Base-by-base conservation (phyloP, 148 eudicot genomes). In the Limonium bicolor region DNA sequence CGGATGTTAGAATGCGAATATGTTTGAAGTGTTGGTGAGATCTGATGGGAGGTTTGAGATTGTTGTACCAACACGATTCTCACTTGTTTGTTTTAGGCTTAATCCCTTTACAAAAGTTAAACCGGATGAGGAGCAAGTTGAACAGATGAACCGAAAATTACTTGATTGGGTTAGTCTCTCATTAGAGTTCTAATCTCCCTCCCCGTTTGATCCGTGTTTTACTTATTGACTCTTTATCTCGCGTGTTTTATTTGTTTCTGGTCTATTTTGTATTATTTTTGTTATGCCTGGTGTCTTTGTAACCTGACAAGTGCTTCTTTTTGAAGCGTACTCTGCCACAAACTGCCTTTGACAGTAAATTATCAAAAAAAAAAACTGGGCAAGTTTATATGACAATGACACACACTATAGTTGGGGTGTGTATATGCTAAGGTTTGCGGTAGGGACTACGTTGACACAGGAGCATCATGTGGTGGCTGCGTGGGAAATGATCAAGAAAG, bases 371-470 rank as follows among this genome's bases (percentile, higher is more conserved):
- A n/a, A n/a, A n/a, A 21, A 51, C 73, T 2, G 81, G 81, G 5
- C 37, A 48, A 20, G 45, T 63, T 6, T 74, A 66, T 50, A n/a
- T n/a, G n/a, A n/a, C n/a, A n/a, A 53, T 74, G 56, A 70, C 67
- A 11, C 81, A 70, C 46, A 62, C 70, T 0, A 48, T 59, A 14
- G 72, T 31, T 6, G 70, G 68, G 76, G 69, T 7, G 41, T 67
- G 3, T 67, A 55, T 51, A 50, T 74, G 56, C 12, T 70, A 41
- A 51, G 81, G 36, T 74, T 74, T 20, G 73, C 76, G 1, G 68
- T 67, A 14, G 81, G 73, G 22, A 63, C 70, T 13, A 74, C 73
- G 11, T 58, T 74, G 17, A 74, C 76, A 0, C 65, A 74, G 39
- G 67, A 63, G 28, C 49, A 57, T 30, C 81, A 74, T 25, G 63